Base-by-base conservation (phyloP, 345 rosid species). In the Camelina laxa region DNA sequence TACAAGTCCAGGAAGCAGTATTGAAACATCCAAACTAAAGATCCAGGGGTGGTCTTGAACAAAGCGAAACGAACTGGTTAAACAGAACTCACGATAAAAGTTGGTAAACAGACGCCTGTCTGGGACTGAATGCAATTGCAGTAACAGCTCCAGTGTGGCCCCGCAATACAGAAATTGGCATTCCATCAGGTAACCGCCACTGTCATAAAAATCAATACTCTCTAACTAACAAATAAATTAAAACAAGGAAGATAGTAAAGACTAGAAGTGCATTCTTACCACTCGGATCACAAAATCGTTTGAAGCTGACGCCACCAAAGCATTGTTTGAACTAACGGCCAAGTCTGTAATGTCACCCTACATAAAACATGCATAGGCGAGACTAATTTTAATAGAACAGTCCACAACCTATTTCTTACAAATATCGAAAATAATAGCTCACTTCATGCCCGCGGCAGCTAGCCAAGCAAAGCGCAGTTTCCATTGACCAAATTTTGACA, bases 381-480 rank as follows among this genome's bases (percentile, higher is more conserved):
- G 41, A 65, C 53, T 58, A 69, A 61, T 66, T 56, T 65, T 24
- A 36, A 61, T 36, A 70, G 22, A 67, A 59, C 56, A 67, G 41
- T 31, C 55, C 27, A 74, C 51, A 76, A 76, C 41, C 42, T 61
- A 48, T 61, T 56, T 35, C 60, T 55, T 69, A 55, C 24, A 73
- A 47, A 51, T 54, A 75, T 63, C 59, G 74, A 69, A 45, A 67
- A 44, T 4, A 62, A 55, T 63, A 80, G 87, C 92, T 76, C 83
- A 95, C 99, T 87, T 95, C 98, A 83, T 95, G 99, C 56, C 99
- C 99, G 55, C 99, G 96, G 80, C 99, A 95, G 84, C 99, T 89
- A 80, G 97, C 96, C 87, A 95, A 84, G 81, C 99, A 95, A 83
- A 92, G 89, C 58, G 98, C 99, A 84, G 97, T 88, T 89, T 95